These are phyloP conservation scores for Sclerotinia nivalis DNA, from an alignment of 2,329 filamentous ascomycete species.

Conservation along the genomic window DNA sequence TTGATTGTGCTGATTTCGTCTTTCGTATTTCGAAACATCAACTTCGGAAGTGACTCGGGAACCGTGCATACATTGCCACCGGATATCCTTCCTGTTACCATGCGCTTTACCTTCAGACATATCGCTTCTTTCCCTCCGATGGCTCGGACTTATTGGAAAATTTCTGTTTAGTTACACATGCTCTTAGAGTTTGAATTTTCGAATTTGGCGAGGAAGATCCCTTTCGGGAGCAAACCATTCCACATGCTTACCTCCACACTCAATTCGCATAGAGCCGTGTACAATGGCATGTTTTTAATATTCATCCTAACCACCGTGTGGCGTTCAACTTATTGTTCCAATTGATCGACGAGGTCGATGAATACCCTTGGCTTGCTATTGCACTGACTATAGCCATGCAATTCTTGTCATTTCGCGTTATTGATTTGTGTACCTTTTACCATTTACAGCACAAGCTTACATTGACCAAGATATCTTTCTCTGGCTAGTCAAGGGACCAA, in stretches of 20 bases:
- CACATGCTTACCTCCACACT: neutral
- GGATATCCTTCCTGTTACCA: neutral
- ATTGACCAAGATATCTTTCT: neutral
- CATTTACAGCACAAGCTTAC: neutral
- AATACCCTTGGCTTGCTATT: neutral
- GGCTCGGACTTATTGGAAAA: neutral
- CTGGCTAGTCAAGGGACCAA: neutral
- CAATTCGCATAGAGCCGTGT: neutral
- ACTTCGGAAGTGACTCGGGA: neutral
- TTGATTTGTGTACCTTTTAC: constrained; percentile 4
- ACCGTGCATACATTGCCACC: neutral
- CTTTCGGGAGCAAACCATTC: neutral
- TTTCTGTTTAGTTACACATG: neutral
- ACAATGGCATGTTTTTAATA: neutral
- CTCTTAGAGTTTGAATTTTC: neutral
- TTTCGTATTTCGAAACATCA: neutral
- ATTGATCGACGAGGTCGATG: neutral
- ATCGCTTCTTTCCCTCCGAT: neutral
- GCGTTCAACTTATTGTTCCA: neutral
- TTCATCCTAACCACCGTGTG: constrained; percentile 3
- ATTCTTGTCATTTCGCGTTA: neutral
- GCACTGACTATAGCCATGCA: neutral
- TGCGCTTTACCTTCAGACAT: neutral
- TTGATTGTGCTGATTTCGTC: neutral
- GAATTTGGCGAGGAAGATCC: neutral